phyloP scores from a whole-genome alignment of 495 filamentous ascomycete genomes.

The Penicillium robsamsonii region DNA sequence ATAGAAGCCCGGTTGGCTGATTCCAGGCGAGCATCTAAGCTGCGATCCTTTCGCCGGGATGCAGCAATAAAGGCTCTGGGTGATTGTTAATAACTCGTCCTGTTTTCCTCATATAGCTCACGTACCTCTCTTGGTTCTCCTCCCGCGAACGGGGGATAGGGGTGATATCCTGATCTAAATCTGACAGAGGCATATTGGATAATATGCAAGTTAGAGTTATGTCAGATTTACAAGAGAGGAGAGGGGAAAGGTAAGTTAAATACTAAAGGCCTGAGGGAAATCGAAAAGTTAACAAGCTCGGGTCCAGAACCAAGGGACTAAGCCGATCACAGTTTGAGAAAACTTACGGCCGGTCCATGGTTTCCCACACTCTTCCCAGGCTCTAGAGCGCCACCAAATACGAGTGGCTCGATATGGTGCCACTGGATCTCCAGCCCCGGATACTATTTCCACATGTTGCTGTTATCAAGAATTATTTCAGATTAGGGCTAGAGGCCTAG shows the following conservation, averaged over 20 bases:
- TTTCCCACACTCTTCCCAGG: constrained; percentile 6
- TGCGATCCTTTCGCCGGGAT: constrained; percentile 85
- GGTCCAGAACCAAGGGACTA: constrained; percentile 22
- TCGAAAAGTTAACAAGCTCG: constrained; percentile 10
- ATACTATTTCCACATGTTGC: constrained; percentile 1
- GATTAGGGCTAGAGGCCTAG: neutral
- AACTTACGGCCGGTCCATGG: constrained; percentile 28
- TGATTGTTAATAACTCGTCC: neutral
- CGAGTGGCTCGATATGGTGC: constrained; percentile 9
- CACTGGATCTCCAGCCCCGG: constrained; percentile 2
- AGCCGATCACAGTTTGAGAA: constrained; percentile 27
- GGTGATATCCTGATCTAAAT: constrained; percentile 37
- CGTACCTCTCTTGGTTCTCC: constrained; percentile 85
- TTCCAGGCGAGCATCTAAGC: constrained; percentile 83
- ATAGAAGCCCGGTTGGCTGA: constrained; percentile 85
- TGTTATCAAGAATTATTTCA: too few relatives aligned
- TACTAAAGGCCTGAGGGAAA: constrained; percentile 11
- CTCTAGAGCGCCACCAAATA: constrained; percentile 23
- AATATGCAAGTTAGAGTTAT: neutral
- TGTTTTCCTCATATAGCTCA: neutral
- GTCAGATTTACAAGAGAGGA: neutral
- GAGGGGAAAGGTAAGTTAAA: constrained; percentile 9
- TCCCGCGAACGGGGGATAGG: constrained; percentile 52
- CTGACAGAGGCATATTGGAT: constrained; percentile 25
- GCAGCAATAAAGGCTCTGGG: constrained; percentile 88